Base-by-base conservation (phyloP, 441 rosid genomes). In the Kokia cookei region DNA sequence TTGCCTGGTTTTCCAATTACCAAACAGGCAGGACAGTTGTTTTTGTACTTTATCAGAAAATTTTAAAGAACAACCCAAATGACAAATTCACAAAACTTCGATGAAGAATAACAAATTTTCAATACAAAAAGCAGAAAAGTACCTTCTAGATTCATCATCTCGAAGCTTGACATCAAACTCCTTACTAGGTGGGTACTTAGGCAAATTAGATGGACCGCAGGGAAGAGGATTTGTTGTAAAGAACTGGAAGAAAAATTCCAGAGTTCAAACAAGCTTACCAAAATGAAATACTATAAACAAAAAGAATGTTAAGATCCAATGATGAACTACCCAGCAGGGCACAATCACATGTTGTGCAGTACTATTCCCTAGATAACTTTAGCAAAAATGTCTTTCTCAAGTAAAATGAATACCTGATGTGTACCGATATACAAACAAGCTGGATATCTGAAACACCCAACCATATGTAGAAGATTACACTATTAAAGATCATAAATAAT, bases 131-230 rank as follows among this genome's bases (percentile, higher is more conserved):
- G 40, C 5, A 32, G 43, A 72, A 59, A 45, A 60, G 17, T 73
- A 93, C 98, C 93, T 82, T 86, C 85, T 86, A 55, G 86, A 80
- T 75, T 91, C 94, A 72, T 87, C 94, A 68, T 90, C 84, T 63
- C 88, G 88, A 76, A 82, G 82, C 79, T 86, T 93, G 72, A 74
- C 89, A 82, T 87, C 97, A 63, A 88, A 85, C 77, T 93, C 98
- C 88, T 90, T 92, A 82, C 90, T 89, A 47, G 98, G 93, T 53
- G 83, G 90, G 78, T 93, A 89, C 79, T 84, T 93, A 0, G 97
- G 97, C 84, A 92, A 84, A 81, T 86, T 87, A 73, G 92, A 88
- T 55, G 91, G 97, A 32, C 85, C 92, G 65, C 94, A 83, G 4
- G 96, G 96, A 82, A 86, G 89, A 78, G 98, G 97, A 19, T 79